Base-by-base conservation (phyloP, 2,329 filamentous ascomycete species). In the Exophiala lecanii-corni region DNA sequence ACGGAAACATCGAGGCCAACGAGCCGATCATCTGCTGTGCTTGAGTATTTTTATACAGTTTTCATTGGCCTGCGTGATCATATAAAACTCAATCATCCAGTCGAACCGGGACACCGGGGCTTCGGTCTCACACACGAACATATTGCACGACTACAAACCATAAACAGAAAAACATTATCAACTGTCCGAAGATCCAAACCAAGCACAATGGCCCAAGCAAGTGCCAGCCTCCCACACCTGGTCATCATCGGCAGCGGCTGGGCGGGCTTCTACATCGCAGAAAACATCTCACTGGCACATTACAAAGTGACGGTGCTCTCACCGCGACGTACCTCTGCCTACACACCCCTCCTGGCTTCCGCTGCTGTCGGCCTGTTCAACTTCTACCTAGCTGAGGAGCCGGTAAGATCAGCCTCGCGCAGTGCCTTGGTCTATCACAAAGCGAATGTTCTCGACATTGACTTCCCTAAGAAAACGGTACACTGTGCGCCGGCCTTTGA, bases 361-460 rank as follows among this genome's bases (percentile, higher is more conserved):
- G 69, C 67, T 15, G 68, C 69, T 5, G 67, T 65, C 33, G 67
- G 65, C 1, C 60, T 70, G 20, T 71, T 70, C 59, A 62, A 70
- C 40, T 69, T 70, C 47, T 60, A 65, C 16, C 60, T 71, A 2
- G 68, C 68, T 15, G 68, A 71, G 49, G 68, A 71, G 50, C 66
- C 68, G 1, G 54, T 72, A 4, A 59, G 67, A 9, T 57, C 63
- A 15, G 59, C 62, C 28, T 52, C 57, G 23, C 54, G 60, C 5
- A 49, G 45, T 2, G 49, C 54, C 2, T 38, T 65, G 10, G 49
- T 57, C 26, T 68, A 65, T 46, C 59, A 65, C 57, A 70, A 71
- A 54, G 68, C 67, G 18, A 57, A 56, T 13, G 68, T 65, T 3
- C 53, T 61, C 13, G 42, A 54, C 39, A 60, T 71, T 26, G 63